Base-by-base conservation (phyloP, 306 rosid genomes). In the Prunus campanulata region DNA sequence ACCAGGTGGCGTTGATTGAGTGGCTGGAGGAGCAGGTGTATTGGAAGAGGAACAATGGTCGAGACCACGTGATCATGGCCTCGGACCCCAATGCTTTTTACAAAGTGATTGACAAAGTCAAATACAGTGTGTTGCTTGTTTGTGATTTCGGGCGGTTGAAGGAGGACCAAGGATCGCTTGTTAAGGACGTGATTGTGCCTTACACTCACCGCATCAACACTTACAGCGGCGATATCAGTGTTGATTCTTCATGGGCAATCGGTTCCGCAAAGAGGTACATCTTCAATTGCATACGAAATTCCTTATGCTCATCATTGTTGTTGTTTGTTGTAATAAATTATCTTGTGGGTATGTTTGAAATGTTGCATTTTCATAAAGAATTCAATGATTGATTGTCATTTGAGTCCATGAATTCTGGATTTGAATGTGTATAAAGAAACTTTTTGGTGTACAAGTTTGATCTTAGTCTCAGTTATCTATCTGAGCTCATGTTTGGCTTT, bases 221-320 rank as follows among this genome's bases (percentile, higher is more conserved):
- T 11, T 92, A 85, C 62, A 73, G 24, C 0, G 99, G 99, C 44
- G 89, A 72, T 5, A 72, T 89, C 0, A 82, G 89, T 14, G 61
- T 90, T 30, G 85, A 70, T 95, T 95, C 84, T 95, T 95, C 77
- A 95, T 95, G 99, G 99, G 99, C 54, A 89, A 89, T 76, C 90
- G 99, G 13, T 92, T 78, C 70, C 97, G 99, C 44, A 95, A 95
- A 82, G 97, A 95, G 97, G 99, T 95, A 82, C 68, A 35, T 47
- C 25, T 10, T 13, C 50, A 39, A 11, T n/a, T 24, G 13, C 51
- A 9, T 61, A 56, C 66, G 44, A 39, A 25, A 70, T 19, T 67
- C 2, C 30, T 0, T 15, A 11, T 35, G 60, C 68, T 50, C n/a
- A 22, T 55, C 1, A 14, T 48, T 9, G 2, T 19, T 64, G 22